Evolutionary conservation across 1,139 yeast species (phyloP), one percentile per base, ranked within the genome.

Genomic region (Yamadazyma pseudoaaseri): DNA sequence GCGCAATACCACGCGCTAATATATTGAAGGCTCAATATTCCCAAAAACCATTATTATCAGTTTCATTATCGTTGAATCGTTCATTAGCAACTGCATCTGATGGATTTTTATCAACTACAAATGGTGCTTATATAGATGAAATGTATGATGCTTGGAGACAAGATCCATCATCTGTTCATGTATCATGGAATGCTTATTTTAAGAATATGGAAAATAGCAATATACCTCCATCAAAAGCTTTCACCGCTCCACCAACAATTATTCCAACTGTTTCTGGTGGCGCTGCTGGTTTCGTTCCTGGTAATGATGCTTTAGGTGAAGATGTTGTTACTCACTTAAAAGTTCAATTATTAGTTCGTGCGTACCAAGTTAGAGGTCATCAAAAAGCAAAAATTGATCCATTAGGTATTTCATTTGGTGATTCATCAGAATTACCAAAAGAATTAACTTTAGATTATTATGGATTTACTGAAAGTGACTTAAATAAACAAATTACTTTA

Each of bases 311-410:
- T 14, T 52, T 56, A 35, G 52, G 69, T 41, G 80, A 78, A 52
- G 89, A 83, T 48, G 89, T 92, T 35, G 76, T 86, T 48, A 76
- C 87, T 43, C 98, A 94, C 62, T 78, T 92, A 73, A 94, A 92
- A 65, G 95, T 89, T 16, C 99, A 92, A 73, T 78, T 92, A 51
- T 74, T 92, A 52, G 97, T 94, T 42, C 86, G 99, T 62, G 98
- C 98, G 28, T 94, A 90, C 68, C 98, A 92, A 70, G 98, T 92
- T 35, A 81, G 97, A 64, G 99, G 98, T 46, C 98, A 92, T 62
- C 86, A 82, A 61, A 87, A 86, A 69, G 97, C 98, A 32, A 84
- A 81, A 55, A 83, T 90, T 42, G 99, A 92, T 63, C 99, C 99
- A 12, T 72, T 92, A 56, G 94, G 86, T 24, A 85, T 92, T 54